Percentiles rank a stretch among this genome's conserved stretches.
Conservation (phyloP, 2,329 filamentous ascomycete genomes). For the Hansfordia pulvinata region DNA sequence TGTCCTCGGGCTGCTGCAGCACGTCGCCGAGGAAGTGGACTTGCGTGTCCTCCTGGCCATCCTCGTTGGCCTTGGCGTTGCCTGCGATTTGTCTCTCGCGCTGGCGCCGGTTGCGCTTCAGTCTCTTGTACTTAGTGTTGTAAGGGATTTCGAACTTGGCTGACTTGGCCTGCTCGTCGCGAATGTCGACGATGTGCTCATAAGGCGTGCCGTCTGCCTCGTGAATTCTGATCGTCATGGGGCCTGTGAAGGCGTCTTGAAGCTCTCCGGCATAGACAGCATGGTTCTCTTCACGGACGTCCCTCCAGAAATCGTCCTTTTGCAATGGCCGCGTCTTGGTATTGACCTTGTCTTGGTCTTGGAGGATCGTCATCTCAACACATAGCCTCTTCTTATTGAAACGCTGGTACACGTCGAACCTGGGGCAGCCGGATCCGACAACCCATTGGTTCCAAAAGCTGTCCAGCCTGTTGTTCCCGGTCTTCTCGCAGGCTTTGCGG, state of each 20-base stretch:
- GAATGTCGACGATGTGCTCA: slow-evolving; percentile 94
- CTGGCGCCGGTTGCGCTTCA: slow-evolving; percentile 68
- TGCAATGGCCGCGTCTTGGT: slow-evolving; percentile 40
- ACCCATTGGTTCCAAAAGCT: slow-evolving; percentile 93
- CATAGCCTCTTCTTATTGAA: slow-evolving; percentile 98
- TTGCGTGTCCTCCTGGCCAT: slow-evolving; percentile 65
- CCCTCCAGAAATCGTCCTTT: slow-evolving; percentile 66
- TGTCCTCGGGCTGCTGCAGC: slow-evolving; percentile 69
- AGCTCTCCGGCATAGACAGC: slow-evolving; percentile 55
- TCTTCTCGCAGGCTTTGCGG: slow-evolving; percentile 72
- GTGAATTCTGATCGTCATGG: slow-evolving; percentile 96
- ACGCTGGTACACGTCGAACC: slow-evolving; percentile 71
- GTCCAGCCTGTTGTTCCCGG: slow-evolving; percentile 76
- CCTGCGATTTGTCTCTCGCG: slow-evolving; percentile 39
- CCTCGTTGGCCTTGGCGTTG: slow-evolving; percentile 27
- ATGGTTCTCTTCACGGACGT: slow-evolving; percentile 66
- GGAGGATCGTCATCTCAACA: slow-evolving; percentile 80
- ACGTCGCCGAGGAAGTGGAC: slow-evolving; percentile 90
- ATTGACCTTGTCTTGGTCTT: slow-evolving; percentile 44
- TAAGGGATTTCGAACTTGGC: slow-evolving; percentile 89
- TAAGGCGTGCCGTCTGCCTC: slow-evolving; percentile 97
- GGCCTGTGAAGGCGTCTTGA: slow-evolving; percentile 78
- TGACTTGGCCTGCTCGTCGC: slow-evolving; percentile 62
- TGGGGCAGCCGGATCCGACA: slow-evolving; percentile 73
- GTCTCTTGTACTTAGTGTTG: slow-evolving; percentile 96